Evolutionary conservation across 2,329 filamentous ascomycete species (phyloP).

Genomic region (Cladophialophora yegresii): DNA sequence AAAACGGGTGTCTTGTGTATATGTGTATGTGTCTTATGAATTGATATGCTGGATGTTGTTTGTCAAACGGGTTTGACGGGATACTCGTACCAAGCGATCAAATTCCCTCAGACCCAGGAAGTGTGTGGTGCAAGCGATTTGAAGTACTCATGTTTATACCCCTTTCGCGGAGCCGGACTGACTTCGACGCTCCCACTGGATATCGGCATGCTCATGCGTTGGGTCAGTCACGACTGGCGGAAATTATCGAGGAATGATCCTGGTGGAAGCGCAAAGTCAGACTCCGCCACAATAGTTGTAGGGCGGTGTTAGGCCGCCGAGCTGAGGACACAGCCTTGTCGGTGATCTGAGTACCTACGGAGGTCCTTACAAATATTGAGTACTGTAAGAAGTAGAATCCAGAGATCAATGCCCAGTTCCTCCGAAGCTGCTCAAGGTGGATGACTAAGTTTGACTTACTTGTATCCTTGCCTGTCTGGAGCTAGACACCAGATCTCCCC

Average conservation of each 20-base stretch:
- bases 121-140: no score
- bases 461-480: no score
- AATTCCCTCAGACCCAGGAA: no score
- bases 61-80: neutral
- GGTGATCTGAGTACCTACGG: no score
- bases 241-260: neutral
- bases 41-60: neutral
- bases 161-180: neutral
- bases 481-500: no score
- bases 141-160: neutral
- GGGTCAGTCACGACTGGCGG: neutral
- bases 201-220: neutral
- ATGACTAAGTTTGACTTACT: no score
- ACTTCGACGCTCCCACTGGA: neutral
- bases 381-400: neutral
- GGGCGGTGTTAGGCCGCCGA: neutral
- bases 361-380: no score
- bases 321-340: neutral
- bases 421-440: neutral
- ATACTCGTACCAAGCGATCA: no score
- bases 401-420: neutral
- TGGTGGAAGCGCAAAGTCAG: neutral
- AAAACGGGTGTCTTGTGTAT: neutral
- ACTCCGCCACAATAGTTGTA: neutral
- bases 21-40: neutral